phyloP scores from a whole-genome alignment of 1,139 yeast genomes.

The Lodderomyces margitis region DNA sequence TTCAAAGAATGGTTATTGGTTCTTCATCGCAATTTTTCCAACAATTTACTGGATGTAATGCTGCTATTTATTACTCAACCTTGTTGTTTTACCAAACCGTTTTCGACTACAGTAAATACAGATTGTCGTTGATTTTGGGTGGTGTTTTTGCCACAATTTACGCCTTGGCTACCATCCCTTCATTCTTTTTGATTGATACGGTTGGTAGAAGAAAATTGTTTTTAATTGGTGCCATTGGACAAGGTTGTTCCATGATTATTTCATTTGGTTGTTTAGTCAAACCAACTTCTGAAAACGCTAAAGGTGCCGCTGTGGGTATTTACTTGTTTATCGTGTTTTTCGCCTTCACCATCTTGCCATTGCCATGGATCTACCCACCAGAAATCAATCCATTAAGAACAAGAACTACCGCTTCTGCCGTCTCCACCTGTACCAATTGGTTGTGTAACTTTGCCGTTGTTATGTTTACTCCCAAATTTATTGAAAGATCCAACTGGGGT shows the following conservation, averaged over 20 bases:
- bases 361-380: slow-evolving; percentile 61
- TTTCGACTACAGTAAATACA: slow-evolving; percentile 38
- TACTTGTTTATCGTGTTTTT: slow-evolving; percentile 54
- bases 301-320: slow-evolving; percentile 52
- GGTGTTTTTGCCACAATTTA: slow-evolving; percentile 65
- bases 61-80: slow-evolving; percentile 66
- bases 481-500: slow-evolving; percentile 38
- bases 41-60: slow-evolving; percentile 63
- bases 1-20: slow-evolving; percentile 58
- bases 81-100: slow-evolving; percentile 58
- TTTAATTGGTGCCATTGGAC: slow-evolving; percentile 49
- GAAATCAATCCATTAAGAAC: slow-evolving; percentile 62
- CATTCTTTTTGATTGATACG: slow-evolving; percentile 61
- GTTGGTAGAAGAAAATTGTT: slow-evolving; percentile 65
- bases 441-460: slow-evolving; percentile 46
- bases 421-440: slow-evolving; percentile 50
- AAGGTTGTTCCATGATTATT: slow-evolving; percentile 38
- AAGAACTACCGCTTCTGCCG: slow-evolving; percentile 55
- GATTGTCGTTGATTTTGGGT: slow-evolving; percentile 56
- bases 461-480: slow-evolving; percentile 47
- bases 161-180: slow-evolving; percentile 59
- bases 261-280: slow-evolving; percentile 43
- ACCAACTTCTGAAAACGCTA: slow-evolving; percentile 30
- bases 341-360: slow-evolving; percentile 55
- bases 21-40: slow-evolving; percentile 57